A percentile compares a stretch with the other conserved stretches of the same genome.
Evolutionary conservation across 768 basidiomycete species (phyloP).

Genomic region (Austroboletus festivus): DNA sequence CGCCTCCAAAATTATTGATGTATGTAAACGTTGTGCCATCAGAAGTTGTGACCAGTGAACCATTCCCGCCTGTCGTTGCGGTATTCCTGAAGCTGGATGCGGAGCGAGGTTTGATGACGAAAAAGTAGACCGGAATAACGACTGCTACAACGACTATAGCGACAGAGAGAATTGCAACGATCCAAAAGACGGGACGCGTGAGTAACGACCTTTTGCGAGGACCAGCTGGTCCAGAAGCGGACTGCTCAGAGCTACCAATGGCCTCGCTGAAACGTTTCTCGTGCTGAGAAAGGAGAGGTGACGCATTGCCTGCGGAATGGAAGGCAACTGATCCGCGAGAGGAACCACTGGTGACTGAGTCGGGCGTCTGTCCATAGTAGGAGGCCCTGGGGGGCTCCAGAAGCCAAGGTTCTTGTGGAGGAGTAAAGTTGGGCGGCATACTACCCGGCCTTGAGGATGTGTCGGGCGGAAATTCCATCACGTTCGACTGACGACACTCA

Average conservation of each 20-base stretch:
- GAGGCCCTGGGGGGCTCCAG: conserved; percentile 24
- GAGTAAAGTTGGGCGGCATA: conserved; percentile 9
- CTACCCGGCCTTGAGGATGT: conserved; percentile 21
- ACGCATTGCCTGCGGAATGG: conserved; percentile 21
- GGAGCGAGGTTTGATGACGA: conserved; percentile 24
- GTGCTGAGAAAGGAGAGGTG: conserved; percentile 22
- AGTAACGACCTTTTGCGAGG: conserved; percentile 18
- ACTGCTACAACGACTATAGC: conserved; percentile 35
- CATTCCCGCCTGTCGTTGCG: conserved; percentile 56
- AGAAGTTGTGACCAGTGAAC: conserved; percentile 57
- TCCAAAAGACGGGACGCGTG: conserved; percentile 25
- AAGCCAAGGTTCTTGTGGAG: conserved; percentile 1
- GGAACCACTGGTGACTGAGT: conserved; percentile 11
- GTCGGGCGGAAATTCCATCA: conserved; percentile 4
- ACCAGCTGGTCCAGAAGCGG: neutral
- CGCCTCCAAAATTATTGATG: conserved; percentile 72
- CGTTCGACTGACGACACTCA: neutral
- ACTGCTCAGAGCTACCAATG: conserved; percentile 1
- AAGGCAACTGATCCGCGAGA: conserved; percentile 21
- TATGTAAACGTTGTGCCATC: conserved; percentile 77
- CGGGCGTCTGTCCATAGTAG: conserved; percentile 23
- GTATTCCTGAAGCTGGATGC: conserved; percentile 1
- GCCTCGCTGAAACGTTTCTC: conserved; percentile 16
- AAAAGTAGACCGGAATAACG: conserved; percentile 40
- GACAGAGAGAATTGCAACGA: conserved; percentile 29